phyloP scores from a whole-genome alignment of 139 green algal species.

The Marvania coccoides region DNA sequence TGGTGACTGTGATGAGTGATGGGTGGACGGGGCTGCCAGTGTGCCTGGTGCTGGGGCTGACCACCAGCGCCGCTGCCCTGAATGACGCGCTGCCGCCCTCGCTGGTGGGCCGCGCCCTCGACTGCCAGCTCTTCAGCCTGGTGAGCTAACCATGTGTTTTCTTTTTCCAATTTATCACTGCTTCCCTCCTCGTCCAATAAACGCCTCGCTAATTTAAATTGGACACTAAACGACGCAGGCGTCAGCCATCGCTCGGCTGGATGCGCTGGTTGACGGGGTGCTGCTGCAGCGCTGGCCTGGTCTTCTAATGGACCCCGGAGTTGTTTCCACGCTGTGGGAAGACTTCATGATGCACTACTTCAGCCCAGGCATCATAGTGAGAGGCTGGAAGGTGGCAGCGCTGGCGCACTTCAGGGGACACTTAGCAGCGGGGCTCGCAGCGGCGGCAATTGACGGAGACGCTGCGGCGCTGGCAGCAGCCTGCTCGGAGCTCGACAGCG shows the following conservation, averaged over 20 bases:
- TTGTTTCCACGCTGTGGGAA: conserved; percentile 5
- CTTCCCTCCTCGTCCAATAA: background rate
- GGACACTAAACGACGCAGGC: conserved; percentile 7
- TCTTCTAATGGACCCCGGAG: conserved; percentile 24
- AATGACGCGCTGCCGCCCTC: conserved; percentile 18
- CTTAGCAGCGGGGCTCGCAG: conserved; percentile 9
- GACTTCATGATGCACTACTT: conserved; percentile 28
- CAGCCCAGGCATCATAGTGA: conserved; percentile 5
- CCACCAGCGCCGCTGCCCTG: conserved; percentile 26
- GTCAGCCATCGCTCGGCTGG: conserved; percentile 14
- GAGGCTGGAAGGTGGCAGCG: conserved; percentile 30
- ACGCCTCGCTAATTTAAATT: too few species aligned
- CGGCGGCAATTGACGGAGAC: background rate
- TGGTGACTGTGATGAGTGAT: conserved; percentile 34
- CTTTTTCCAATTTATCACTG: too few species aligned
- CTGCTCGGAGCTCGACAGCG: background rate
- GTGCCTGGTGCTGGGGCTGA: conserved; percentile 36
- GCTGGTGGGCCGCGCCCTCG: conserved; percentile 12
- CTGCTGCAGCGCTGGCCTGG: conserved; percentile 31
- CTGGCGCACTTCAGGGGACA: conserved; percentile 26
- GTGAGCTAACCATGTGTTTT: background rate
- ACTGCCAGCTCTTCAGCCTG: conserved; percentile 12
- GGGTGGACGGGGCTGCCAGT: conserved; percentile 28
- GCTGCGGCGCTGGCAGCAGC: conserved; percentile 1
- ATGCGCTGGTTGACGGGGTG: conserved; percentile 23